Base-by-base conservation (phyloP, 2,329 filamentous ascomycete genomes). In the Sodiomyces alkalinus region DNA sequence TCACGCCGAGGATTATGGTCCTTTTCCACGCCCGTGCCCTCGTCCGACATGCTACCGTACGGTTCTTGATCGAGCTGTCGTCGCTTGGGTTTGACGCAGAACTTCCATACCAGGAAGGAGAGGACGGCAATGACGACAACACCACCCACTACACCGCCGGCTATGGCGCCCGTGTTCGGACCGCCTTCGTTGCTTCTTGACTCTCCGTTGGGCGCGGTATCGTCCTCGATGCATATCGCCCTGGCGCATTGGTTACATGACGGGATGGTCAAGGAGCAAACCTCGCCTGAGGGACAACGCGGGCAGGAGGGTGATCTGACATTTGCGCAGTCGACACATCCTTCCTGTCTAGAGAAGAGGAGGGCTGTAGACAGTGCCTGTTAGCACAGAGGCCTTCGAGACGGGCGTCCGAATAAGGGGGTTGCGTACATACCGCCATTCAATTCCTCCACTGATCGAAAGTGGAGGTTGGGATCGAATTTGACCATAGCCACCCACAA, bases 121-220 rank as follows among this genome's bases (percentile, higher is more conserved):
- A 80, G 49, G 20, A 82, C 54, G n/a, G 68, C 77, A 29, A 96
- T 64, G 25, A 74, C 64, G n/a, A 66, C 64, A 10, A 96, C 52
- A 39, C 85, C 90, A 38, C 85, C 90, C 23, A 96, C 60, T 7
- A 94, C 85, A 39, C 87, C 87, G 39, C 90, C 90, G 2, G 80
- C 87, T 39, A 98, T 94, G 19, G 82, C 81, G 22, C 86, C 86
- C 2, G 77, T 62, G 41, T 81, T 86, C 6, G 78, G 68, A 6
- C 68, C 64, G 8, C 56, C 55, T 20, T 19, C 30, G 33, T 40
- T 31, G 22, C 37, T 41, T 6, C 25, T 24, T 12, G 31, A 15
- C 10, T 35, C 11, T 3, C 27, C 17, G 16, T 25, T 11, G 12
- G 17, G 10, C n/a, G 21, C 11, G 31, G 33, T 19, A 38, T 43